These are phyloP conservation scores for Aspergillus candidus DNA, from an alignment of 2,329 filamentous ascomycete species.

Conservation along the genomic window DNA sequence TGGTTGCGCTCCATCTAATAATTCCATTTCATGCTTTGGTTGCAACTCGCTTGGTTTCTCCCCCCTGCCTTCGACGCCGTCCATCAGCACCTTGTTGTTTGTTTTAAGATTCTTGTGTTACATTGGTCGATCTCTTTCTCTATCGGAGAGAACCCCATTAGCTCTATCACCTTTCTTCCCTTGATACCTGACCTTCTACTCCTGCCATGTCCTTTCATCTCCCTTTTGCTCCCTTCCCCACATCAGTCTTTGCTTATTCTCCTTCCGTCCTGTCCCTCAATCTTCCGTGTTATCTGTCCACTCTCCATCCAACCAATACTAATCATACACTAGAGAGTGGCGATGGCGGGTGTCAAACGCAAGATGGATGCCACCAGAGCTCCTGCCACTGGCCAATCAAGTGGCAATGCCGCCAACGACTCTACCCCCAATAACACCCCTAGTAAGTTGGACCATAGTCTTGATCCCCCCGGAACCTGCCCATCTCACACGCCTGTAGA, in stretches of 20 bases:
- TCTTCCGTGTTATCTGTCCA: constrained; percentile 1
- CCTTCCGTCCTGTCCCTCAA: not conserved
- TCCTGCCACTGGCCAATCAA: constrained; percentile 10
- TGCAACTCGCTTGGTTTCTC: no score
- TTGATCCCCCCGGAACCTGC: no score
- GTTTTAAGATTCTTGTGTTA: no score
- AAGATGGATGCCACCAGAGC: constrained; percentile 24
- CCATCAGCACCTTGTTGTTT: no score
- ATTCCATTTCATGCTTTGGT: no score
- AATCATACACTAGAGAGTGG: constrained; percentile 16
- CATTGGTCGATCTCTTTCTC: no score
- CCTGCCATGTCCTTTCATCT: not conserved
- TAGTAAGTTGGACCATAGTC: constrained; percentile 15
- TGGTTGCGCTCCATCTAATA: no score
- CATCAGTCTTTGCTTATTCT: constrained; percentile 2
- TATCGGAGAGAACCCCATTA: no score
- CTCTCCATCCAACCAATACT: not conserved
- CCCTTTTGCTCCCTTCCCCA: constrained; percentile 2
- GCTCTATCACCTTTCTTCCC: no score
- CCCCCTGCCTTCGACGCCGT: no score
- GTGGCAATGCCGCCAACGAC: constrained; percentile 12
- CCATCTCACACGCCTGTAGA: constrained; percentile 14
- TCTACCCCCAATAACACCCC: constrained; percentile 16
- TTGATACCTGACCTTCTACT: not conserved
- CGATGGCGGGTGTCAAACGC: constrained; percentile 35